A percentile compares a stretch with the other conserved stretches of the same genome.
Evolutionary conservation across 345 rosid genomes (phyloP).

Genomic region (Eucalyptus fibrosa): DNA sequence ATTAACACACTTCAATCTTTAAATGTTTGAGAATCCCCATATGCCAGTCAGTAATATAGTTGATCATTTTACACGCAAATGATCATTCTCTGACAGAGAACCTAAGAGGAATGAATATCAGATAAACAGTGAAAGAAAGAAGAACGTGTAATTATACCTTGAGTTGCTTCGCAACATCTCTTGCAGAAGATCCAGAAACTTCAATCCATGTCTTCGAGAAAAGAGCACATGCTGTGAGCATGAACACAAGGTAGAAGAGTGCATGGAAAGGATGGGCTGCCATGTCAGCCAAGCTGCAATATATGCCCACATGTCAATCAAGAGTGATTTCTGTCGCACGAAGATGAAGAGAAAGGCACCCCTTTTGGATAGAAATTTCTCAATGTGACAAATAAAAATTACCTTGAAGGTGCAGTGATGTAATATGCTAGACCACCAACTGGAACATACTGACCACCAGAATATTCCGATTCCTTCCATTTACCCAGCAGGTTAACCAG

Average conservation of each 20-base stretch:
- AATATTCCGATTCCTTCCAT: conserved; percentile 79
- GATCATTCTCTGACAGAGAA: background rate
- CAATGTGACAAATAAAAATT: background rate
- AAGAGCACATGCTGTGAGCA: conserved; percentile 76
- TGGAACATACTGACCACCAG: conserved; percentile 62
- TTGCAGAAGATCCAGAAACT: conserved; percentile 82
- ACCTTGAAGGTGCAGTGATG: conserved; percentile 86
- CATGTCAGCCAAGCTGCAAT: conserved; percentile 78
- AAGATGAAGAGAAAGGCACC: background rate
- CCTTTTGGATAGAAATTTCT: background rate
- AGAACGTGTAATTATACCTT: conserved; percentile 1
- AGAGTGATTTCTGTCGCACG: background rate
- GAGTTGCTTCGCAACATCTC: conserved; percentile 82
- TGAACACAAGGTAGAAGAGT: conserved; percentile 64
- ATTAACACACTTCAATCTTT: background rate
- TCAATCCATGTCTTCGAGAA: conserved; percentile 93
- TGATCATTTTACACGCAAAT: background rate
- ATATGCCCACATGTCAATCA: background rate
- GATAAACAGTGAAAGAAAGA: background rate
- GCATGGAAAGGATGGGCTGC: conserved; percentile 92
- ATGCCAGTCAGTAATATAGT: background rate
- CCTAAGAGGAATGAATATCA: background rate
- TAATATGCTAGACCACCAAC: conserved; percentile 80
- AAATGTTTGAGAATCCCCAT: background rate
- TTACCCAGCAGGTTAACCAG: conserved; percentile 64